Conservation (phyloP, 2,329 filamentous ascomycete species). For the Nigrospora sphaerica region DNA sequence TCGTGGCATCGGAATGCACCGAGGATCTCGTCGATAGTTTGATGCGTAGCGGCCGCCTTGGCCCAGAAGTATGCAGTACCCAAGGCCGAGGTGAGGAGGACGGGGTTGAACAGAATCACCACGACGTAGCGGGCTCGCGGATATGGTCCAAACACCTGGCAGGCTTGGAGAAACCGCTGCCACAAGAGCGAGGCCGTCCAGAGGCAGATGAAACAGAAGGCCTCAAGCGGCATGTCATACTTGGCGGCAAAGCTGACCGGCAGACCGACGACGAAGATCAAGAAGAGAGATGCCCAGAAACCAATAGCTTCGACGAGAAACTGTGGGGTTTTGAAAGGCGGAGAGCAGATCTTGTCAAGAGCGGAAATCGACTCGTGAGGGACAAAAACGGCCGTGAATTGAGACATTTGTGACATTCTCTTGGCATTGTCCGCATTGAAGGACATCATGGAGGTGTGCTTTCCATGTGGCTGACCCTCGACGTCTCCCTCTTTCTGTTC, state of each 20-base stretch:
- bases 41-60: constrained; percentile 13
- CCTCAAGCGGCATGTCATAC: constrained; percentile 19
- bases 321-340: not conserved
- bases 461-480: constrained; percentile 7
- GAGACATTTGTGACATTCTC: constrained; percentile 9
- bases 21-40: constrained; percentile 11
- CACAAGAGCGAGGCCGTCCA: constrained; percentile 19
- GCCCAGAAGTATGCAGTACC: constrained; percentile 21
- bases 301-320: not conserved
- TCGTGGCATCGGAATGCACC: constrained; percentile 15
- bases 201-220: constrained; percentile 16
- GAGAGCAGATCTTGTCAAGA: not conserved
- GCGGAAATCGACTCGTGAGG: constrained; percentile 9
- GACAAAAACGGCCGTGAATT: constrained; percentile 7
- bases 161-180: constrained; percentile 15
- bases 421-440: constrained; percentile 7
- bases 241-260: constrained; percentile 14
- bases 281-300: constrained; percentile 17
- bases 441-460: not conserved
- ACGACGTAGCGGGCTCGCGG: constrained; percentile 9
- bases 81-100: constrained; percentile 17
- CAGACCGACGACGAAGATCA: constrained; percentile 16
- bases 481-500: constrained; percentile 8
- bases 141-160: constrained; percentile 7
- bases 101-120: constrained; percentile 18